Evolutionary conservation across 2,329 filamentous ascomycete species (phyloP).

Genomic region (Fusarium dlaminii): DNA sequence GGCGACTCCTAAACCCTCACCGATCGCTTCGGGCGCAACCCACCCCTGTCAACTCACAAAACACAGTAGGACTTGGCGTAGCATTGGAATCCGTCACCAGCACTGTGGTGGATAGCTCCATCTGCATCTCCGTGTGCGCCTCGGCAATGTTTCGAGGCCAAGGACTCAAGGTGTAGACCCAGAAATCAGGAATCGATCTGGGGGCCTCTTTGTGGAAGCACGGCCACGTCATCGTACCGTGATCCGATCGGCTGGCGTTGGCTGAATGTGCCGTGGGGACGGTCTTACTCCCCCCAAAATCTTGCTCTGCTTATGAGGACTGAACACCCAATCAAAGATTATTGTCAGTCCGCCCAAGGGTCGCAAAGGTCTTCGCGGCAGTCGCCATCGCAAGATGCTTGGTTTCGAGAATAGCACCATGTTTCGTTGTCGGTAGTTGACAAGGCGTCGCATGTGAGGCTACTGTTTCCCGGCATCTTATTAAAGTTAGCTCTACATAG

Average conservation of each 20-base stretch:
- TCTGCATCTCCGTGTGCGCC: constrained; percentile 21
- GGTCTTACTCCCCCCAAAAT: constrained; percentile 27
- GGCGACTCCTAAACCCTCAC: constrained; percentile 34
- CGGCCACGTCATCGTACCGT: constrained; percentile 42
- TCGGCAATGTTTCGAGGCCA: constrained; percentile 31
- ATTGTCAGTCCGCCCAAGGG: not conserved
- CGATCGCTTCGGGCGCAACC: constrained; percentile 37
- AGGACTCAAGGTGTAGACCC: constrained; percentile 25
- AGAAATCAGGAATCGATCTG: constrained; percentile 38
- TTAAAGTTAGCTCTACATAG: not conserved
- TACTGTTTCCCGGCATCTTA: not conserved
- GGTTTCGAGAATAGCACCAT: constrained; percentile 13
- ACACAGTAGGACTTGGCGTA: constrained; percentile 21
- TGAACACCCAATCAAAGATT: constrained; percentile 12
- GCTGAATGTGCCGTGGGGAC: constrained; percentile 24
- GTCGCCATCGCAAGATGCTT: constrained; percentile 13
- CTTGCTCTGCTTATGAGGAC: constrained; percentile 20
- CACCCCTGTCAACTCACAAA: constrained; percentile 26
- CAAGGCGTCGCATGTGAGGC: not conserved
- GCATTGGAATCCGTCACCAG: constrained; percentile 28
- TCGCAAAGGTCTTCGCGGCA: not conserved
- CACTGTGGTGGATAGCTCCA: constrained; percentile 7
- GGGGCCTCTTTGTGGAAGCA: constrained; percentile 26
- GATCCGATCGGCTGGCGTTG: constrained; percentile 40
- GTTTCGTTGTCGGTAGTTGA: constrained; percentile 29